Base-by-base conservation (phyloP, 139 green algal genomes). In the Chlorella sp. region DNA sequence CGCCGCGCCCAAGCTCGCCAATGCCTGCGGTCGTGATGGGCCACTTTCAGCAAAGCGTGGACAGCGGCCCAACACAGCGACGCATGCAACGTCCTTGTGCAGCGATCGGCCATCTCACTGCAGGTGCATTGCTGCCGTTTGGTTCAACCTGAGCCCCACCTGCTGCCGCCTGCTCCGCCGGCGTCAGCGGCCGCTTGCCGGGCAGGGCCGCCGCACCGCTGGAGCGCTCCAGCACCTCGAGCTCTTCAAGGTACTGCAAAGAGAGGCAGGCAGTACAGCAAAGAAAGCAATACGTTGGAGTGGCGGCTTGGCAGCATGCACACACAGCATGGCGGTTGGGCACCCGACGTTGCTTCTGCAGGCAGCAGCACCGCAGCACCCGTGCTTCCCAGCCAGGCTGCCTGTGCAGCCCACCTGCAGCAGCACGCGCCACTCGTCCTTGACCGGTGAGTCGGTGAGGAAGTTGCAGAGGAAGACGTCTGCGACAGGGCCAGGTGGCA, bases 351-450 rank as follows among this genome's bases (percentile, higher is more conserved):
- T n/a, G n/a, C n/a, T n/a, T n/a, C n/a, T n/a, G n/a, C n/a, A n/a
- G n/a, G n/a, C n/a, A n/a, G n/a, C n/a, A n/a, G n/a, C n/a, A n/a
- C n/a, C n/a, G n/a, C n/a, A n/a, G n/a, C n/a, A n/a, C n/a, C n/a
- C n/a, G n/a, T n/a, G n/a, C n/a, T n/a, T n/a, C n/a, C n/a, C n/a
- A n/a, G 56, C 56, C 6, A 14, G 56, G 22, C 56, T 3, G 24
- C 44, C 17, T 24, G 20, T 20, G 54, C 11, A 8, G 6, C 34
- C 26, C 60, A 75, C 78, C 78, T 84, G 62, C 56, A 86, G 81
- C n/a, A 97, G 76, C 78, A 95, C 77, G 2, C 94, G 90, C 93
- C 93, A 97, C 80, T 93, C 92, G 5, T 83, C 44, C 17, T 84
- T 83, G 43, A 83, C 88, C 0, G 76, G 58, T 24, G 74, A 89